Evolutionary conservation across 2,329 filamentous ascomycete species (phyloP).

Genomic region (Colletotrichum euphorbiae): DNA sequence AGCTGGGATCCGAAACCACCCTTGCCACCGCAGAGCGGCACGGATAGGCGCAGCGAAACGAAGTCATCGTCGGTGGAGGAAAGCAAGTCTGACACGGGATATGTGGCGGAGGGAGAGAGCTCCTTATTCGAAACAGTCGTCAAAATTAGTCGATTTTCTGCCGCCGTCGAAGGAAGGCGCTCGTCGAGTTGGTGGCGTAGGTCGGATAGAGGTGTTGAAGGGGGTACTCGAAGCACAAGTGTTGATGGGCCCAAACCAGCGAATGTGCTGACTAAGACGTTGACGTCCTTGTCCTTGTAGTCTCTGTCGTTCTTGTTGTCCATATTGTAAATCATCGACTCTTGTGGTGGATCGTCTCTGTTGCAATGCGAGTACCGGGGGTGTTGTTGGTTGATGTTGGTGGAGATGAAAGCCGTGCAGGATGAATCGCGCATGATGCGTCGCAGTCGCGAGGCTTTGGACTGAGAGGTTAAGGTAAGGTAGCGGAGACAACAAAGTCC

Average conservation of each 20-base stretch:
- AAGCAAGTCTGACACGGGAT: slow-evolving; percentile 72
- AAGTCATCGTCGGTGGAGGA: slow-evolving; percentile 71
- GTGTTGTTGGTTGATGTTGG: too few species aligned
- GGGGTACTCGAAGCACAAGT: slow-evolving; percentile 78
- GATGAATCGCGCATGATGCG: too few species aligned
- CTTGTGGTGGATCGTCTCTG: background rate
- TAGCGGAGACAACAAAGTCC: too few species aligned
- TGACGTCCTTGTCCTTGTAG: slow-evolving; percentile 62
- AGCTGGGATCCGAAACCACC: slow-evolving; percentile 98
- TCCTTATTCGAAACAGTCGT: slow-evolving; percentile 85
- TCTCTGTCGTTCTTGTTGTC: background rate
- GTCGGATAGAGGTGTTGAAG: slow-evolving; percentile 73
- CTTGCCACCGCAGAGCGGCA: slow-evolving; percentile 90
- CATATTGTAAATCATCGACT: background rate
- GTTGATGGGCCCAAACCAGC: slow-evolving; percentile 84
- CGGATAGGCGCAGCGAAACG: slow-evolving; percentile 83
- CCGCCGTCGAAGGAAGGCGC: slow-evolving; percentile 67
- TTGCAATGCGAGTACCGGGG: background rate
- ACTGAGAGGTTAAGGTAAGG: too few species aligned
- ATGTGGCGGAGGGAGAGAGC: slow-evolving; percentile 65
- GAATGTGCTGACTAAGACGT: slow-evolving; percentile 88
- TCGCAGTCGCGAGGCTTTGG: too few species aligned
- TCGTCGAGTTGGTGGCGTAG: slow-evolving; percentile 72
- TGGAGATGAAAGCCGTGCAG: too few species aligned
- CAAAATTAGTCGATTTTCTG: slow-evolving; percentile 72